A percentile compares a stretch with the other conserved stretches of the same genome.
Conservation (phyloP, 176 grass and related monocot species). For the Alopecurus myosuroides region DNA sequence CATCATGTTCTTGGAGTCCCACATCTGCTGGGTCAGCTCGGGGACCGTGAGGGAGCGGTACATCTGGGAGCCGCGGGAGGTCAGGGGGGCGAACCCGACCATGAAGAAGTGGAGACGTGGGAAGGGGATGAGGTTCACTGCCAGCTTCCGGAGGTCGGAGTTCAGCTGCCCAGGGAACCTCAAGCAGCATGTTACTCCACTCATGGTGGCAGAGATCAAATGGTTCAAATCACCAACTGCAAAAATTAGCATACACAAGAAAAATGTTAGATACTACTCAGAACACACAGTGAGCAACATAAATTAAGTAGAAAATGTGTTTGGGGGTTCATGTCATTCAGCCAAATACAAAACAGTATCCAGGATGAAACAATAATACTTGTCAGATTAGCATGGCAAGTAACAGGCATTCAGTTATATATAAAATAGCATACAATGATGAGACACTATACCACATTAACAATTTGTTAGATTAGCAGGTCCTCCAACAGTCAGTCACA, state of each 20-base stretch:
- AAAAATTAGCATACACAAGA: too few species aligned
- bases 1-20: conserved; percentile 99
- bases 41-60: conserved; percentile 82
- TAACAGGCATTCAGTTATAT: too few species aligned
- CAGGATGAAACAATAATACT: not conserved
- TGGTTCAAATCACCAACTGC: too few species aligned
- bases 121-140: conserved; percentile 60
- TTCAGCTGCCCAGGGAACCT: conserved; percentile 53
- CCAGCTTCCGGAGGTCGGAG: conserved; percentile 56
- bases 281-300: too few species aligned
- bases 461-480: too few species aligned
- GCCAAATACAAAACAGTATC: not conserved
- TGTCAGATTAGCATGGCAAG: not conserved
- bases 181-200: conserved; percentile 48
- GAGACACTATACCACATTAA: too few species aligned
- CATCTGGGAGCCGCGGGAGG: conserved; percentile 75
- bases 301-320: too few species aligned
- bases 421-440: too few species aligned
- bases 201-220: conserved; percentile 57
- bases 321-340: too few species aligned
- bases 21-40: conserved; percentile 96
- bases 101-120: conserved; percentile 67
- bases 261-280: too few species aligned
- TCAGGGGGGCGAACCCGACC: conserved; percentile 49
- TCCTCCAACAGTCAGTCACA: too few species aligned